Evolutionary conservation across 345 rosid genomes (phyloP).

Genomic region (Dipteronia dyeriana): DNA sequence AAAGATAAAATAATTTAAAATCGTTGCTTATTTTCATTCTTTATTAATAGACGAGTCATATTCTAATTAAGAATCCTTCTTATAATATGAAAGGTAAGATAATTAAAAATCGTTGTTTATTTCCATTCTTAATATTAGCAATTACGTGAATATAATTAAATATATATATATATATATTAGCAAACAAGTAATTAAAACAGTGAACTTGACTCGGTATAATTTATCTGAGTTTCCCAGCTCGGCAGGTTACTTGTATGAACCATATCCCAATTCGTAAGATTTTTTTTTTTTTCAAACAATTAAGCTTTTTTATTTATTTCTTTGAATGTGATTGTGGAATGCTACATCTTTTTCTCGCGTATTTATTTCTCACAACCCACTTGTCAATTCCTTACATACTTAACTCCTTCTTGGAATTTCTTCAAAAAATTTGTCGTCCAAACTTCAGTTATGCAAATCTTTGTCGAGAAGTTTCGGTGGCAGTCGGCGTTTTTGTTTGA

Average conservation of each 20-base stretch:
- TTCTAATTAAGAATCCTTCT: too few species aligned
- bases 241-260: constrained; percentile 6
- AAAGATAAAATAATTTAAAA: too few species aligned
- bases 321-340: background rate
- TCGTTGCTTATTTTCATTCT: too few species aligned
- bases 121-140: too few species aligned
- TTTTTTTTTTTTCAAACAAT: too few species aligned
- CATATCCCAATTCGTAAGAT: background rate
- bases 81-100: too few species aligned
- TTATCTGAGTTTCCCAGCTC: background rate
- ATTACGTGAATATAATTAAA: too few species aligned
- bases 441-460: background rate
- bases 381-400: background rate
- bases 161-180: too few species aligned
- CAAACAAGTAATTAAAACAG: background rate
- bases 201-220: constrained; percentile 9
- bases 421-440: background rate
- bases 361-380: constrained; percentile 3
- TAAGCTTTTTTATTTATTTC: background rate
- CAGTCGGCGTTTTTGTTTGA: background rate
- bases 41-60: too few species aligned
- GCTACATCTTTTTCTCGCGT: constrained; percentile 8
- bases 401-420: background rate
- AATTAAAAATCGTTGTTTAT: too few species aligned
- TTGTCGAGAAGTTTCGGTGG: background rate